A percentile compares a stretch with the other conserved stretches of the same genome.
phyloP scores from a whole-genome alignment of 169 alveolate genomes.

The Plasmodium inui region DNA sequence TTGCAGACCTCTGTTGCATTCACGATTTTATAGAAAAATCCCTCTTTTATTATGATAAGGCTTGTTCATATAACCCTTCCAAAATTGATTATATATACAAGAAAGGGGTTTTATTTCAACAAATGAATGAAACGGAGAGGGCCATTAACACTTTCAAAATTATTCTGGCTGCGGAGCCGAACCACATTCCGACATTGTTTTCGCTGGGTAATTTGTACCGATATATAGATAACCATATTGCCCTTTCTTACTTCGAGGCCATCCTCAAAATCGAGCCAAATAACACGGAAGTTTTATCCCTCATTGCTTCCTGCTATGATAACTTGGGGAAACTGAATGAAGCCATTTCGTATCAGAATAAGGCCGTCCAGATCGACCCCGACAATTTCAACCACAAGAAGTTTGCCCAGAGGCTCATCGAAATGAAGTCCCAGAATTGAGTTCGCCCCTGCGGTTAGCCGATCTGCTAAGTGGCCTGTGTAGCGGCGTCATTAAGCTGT shows the following conservation, averaged over 20 bases:
- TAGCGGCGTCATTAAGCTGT: background rate
- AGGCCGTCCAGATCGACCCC: slow-evolving; percentile 71
- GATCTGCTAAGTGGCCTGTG: background rate
- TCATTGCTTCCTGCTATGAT: slow-evolving; percentile 67
- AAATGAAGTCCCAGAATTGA: slow-evolving; percentile 46
- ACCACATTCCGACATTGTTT: slow-evolving; percentile 66
- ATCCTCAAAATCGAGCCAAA: slow-evolving; percentile 71
- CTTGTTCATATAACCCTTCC: slow-evolving; percentile 64
- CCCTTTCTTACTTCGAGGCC: slow-evolving; percentile 68
- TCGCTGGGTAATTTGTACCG: slow-evolving; percentile 67
- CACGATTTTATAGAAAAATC: slow-evolving; percentile 72
- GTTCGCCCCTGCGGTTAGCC: background rate
- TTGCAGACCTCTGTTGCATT: slow-evolving; percentile 63
- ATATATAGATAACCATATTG: slow-evolving; percentile 58
- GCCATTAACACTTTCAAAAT: slow-evolving; percentile 58
- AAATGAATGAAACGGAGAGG: slow-evolving; percentile 60
- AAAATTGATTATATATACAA: slow-evolving; percentile 68
- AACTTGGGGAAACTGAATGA: slow-evolving; percentile 60
- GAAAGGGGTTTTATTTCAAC: slow-evolving; percentile 74
- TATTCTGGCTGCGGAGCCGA: slow-evolving; percentile 23
- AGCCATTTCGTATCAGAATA: slow-evolving; percentile 71
- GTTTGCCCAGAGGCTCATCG: slow-evolving; percentile 73
- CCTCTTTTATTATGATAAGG: slow-evolving; percentile 59
- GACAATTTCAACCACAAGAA: slow-evolving; percentile 73
- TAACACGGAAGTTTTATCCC: slow-evolving; percentile 63